Percentiles rank a stretch among this genome's conserved stretches.
phyloP scores from a whole-genome alignment of 179 eudicot species.

The Beta macrorhiza region DNA sequence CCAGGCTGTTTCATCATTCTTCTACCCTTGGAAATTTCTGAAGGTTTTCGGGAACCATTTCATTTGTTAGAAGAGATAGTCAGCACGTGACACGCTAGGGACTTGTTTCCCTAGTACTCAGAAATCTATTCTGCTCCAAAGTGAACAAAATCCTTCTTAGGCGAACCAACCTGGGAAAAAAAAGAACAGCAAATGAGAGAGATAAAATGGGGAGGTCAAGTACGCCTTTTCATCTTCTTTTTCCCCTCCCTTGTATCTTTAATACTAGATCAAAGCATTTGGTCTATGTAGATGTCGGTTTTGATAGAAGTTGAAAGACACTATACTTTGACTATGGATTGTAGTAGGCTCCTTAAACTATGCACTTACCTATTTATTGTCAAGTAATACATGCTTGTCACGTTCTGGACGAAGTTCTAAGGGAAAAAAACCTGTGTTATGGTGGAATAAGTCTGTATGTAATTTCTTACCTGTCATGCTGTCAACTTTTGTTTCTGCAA shows the following conservation, averaged over 20 bases:
- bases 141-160: neutral
- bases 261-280: too few relatives aligned
- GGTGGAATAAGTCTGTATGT: neutral
- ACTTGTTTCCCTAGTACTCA: neutral
- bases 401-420: neutral
- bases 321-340: neutral
- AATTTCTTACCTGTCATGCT: neutral
- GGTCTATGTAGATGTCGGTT: neutral
- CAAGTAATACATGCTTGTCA: neutral
- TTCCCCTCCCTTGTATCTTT: neutral
- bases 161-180: neutral
- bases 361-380: neutral
- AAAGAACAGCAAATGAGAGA: neutral
- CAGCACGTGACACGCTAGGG: neutral
- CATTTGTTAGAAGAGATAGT: neutral
- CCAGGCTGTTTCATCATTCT: neutral
- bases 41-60: neutral
- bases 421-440: neutral
- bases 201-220: neutral
- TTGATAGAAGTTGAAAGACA: neutral
- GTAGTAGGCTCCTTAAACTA: neutral
- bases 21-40: neutral
- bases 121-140: neutral
- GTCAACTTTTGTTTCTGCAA: neutral
- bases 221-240: neutral